A percentile compares a stretch with the other conserved stretches of the same genome.
These are phyloP conservation scores for Sporisorium scitamineum DNA, from an alignment of 1,284 basidiomycete species.

Conservation along the genomic window DNA sequence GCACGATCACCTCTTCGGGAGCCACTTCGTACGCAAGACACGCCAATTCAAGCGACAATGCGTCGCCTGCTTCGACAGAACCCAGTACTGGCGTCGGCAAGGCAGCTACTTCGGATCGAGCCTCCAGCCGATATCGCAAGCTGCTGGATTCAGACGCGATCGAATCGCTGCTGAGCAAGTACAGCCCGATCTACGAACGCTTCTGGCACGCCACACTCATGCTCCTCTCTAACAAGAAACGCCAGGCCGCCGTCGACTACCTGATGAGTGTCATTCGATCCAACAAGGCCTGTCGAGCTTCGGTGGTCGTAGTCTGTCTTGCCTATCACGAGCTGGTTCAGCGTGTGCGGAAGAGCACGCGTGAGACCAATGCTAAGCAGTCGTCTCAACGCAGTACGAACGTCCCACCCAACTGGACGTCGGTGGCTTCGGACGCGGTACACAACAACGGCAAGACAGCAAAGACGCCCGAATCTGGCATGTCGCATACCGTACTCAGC, in stretches of 20 bases:
- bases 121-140: slow-evolving; percentile 41
- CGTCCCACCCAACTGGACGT: slow-evolving; percentile 27
- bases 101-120: slow-evolving; percentile 11
- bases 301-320: slow-evolving; percentile 52
- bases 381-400: neutral
- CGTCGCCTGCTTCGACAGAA: neutral
- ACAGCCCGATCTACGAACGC: slow-evolving; percentile 54
- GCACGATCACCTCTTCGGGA: neutral
- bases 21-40: neutral
- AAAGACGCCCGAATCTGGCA: slow-evolving; percentile 7
- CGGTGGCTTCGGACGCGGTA: slow-evolving; percentile 27
- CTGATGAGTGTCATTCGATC: slow-evolving; percentile 48
- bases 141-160: slow-evolving; percentile 50
- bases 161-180: slow-evolving; percentile 53
- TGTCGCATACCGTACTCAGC: slow-evolving; percentile 22
- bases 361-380: slow-evolving; percentile 12
- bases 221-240: slow-evolving; percentile 38
- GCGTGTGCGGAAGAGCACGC: slow-evolving; percentile 25
- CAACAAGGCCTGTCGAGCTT: slow-evolving; percentile 49
- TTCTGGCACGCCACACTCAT: slow-evolving; percentile 53
- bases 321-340: slow-evolving; percentile 56
- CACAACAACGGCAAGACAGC: slow-evolving; percentile 5
- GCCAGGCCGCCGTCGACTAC: slow-evolving; percentile 43
- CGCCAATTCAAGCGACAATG: neutral
- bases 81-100: slow-evolving; percentile 18